Evolutionary conservation across 805 yeast genomes (phyloP), one percentile per base, ranked within the genome.

Genomic region (Cyberlindnera samutprakarnensis): DNA sequence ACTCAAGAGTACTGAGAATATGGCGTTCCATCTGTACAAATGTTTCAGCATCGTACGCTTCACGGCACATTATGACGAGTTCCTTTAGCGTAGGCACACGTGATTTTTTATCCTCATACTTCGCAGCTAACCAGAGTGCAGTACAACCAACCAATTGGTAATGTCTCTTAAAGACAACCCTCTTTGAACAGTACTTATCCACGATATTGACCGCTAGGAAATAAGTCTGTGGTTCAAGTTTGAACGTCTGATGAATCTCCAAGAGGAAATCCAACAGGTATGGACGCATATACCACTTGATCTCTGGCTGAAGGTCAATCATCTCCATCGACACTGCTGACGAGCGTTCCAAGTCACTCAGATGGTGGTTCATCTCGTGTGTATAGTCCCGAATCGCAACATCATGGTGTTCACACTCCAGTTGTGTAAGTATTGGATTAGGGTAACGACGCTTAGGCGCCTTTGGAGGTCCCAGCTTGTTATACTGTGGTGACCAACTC

Each of bases 91-190:
- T 70, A 14, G 90, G 90, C 22, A 77, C 70, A 34, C 78, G 62
- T 36, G 68, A 69, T 47, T 85, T 71, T 51, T 75, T 74, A 40
- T 84, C 86, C 41, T 71, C 72, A 29, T 73, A 65, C 52, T 87
- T 87, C 27, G 92, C 73, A 3, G 95, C 92, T 14, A 87, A 73
- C 94, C 95, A 85, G 29, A 87, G 60, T 18, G 94, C 80, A 1
- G 94, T 80, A 43, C 90, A 77, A 19, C 90, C 88, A 18, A 86
- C 82, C 34, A 87, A 63, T 53, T 85, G 95, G 47, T 81, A 78
- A 51, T 86, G 95, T 41, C 78, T 82, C 44, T 77, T 73, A 53
- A 78, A 75, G 2, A 85, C 86, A 7, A 84, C 74, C 39, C 95
- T 66, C 47, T 74, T 78, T 32, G 92, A 78, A 51, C 92, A 80